Base-by-base conservation (phyloP, 73 alveolate species). In the Tetrahymena thermophila region DNA sequence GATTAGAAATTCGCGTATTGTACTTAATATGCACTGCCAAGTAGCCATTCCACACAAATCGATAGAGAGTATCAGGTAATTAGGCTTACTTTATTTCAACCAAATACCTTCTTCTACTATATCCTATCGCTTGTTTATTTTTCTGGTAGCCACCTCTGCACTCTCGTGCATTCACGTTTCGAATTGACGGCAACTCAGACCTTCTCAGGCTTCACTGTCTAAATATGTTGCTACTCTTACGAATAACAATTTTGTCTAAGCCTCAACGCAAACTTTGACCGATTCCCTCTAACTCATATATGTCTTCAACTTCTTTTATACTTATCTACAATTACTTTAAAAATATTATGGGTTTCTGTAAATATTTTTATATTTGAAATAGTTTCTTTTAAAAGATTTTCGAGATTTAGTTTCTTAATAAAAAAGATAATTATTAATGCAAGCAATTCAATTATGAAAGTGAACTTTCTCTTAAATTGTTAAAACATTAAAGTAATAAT, bases 81-180 rank as follows among this genome's bases (percentile, higher is more conserved):
- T 23, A 4, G 17, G 23, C 89, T 34, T 71, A 71, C 89, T 71
- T 25, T 71, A 42, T n/a, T 71, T 71, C 89, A 71, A 34, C 37
- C 37, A 71, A 71, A 71, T 71, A 71, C 89, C 89, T 71, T 71
- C 89, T 71, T 71, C 89, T 71, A 71, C 89, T 71, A 42, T 23
- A 71, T 21, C 37, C 89, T 31, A 28, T 13, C 89, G 17, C 89
- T 31, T 71, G 89, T 71, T 71, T 71, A 31, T 71, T 71, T 71
- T 71, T 71, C 89, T 71, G 89, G 89, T 71, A 71, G 89, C 89
- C 89, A 71, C 89, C 89, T 71, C 89, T 71, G 89, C 89, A 71
- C 89, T 71, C 89, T 71, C 89, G 89, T 71, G 89, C 89, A 71
- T 71, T 71, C 89, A 71, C 89, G 31, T 71, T 71, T 71, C 89